Evolutionary conservation across 176 grass and related monocot genomes (phyloP).

Genomic region (Puccinellia tenuiflora): DNA sequence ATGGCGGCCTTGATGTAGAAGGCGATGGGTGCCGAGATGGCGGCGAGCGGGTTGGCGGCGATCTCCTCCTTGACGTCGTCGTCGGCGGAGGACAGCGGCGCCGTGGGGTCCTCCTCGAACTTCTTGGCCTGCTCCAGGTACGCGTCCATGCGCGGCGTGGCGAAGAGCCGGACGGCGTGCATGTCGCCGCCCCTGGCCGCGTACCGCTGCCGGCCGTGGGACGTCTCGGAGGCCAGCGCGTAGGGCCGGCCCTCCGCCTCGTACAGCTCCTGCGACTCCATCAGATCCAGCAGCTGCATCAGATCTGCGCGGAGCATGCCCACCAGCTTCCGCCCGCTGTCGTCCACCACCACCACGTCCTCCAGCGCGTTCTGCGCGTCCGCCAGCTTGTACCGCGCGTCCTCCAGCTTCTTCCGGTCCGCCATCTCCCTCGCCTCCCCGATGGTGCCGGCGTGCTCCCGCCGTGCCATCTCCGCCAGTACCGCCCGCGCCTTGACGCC

Average conservation of each 20-base stretch:
- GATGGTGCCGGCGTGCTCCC: not conserved
- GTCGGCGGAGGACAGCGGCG: not conserved
- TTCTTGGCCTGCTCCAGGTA: constrained; percentile 1
- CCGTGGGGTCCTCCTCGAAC: not conserved
- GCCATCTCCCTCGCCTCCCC: not conserved
- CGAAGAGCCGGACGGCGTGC: not conserved
- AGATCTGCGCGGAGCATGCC: constrained; percentile 8
- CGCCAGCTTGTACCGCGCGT: not conserved
- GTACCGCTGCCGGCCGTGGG: constrained; percentile 15
- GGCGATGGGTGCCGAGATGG: not conserved
- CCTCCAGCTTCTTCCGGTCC: not conserved
- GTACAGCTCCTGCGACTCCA: constrained; percentile 9
- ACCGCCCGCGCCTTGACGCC: not conserved
- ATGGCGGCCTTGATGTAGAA: not conserved
- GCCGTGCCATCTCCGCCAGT: not conserved
- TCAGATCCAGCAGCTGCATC: not conserved
- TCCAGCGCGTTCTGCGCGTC: constrained; percentile 28
- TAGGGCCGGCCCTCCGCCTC: not conserved
- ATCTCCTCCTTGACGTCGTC: not conserved
- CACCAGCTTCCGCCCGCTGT: not conserved
- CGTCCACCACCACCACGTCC: not conserved
- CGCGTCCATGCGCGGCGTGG: constrained; percentile 19
- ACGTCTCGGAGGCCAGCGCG: constrained; percentile 12
- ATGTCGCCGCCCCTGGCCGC: constrained; percentile 2
- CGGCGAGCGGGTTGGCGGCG: not conserved